Percentiles rank a stretch among this genome's conserved stretches.
phyloP scores from a whole-genome alignment of 768 basidiomycete species.

The Chlorophyllum brunneum region DNA sequence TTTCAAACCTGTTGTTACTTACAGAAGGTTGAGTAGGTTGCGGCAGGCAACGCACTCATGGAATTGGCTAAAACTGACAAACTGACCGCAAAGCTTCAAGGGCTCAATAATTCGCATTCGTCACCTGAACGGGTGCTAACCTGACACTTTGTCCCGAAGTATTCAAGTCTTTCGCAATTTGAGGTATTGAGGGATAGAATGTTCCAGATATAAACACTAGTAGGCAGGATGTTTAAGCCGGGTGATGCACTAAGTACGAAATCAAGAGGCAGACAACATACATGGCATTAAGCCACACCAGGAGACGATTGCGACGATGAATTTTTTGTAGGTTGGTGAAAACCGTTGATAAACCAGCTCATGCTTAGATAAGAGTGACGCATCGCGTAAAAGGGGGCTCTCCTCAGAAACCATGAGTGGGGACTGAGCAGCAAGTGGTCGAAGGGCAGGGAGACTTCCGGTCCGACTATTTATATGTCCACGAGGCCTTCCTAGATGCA shows the following conservation, averaged over 20 bases:
- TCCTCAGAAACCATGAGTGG: background rate
- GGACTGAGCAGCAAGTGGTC: too few relatives aligned
- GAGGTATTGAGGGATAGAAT: slow-evolving; percentile 72
- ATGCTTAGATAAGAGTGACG: slow-evolving; percentile 12
- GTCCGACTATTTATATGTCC: too few relatives aligned
- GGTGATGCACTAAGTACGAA: background rate
- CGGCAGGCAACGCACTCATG: slow-evolving; percentile 28
- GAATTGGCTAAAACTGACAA: slow-evolving; percentile 30
- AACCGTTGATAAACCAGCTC: slow-evolving; percentile 54
- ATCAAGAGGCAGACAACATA: slow-evolving; percentile 27
- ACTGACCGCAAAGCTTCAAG: slow-evolving; percentile 33
- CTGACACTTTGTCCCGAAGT: slow-evolving; percentile 56
- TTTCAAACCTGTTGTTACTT: slow-evolving; percentile 7
- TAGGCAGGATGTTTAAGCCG: background rate
- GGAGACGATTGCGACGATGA: slow-evolving; percentile 54
- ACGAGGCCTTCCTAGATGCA: too few relatives aligned
- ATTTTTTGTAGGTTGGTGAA: slow-evolving; percentile 41
- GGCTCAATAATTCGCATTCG: background rate
- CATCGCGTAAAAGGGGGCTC: background rate
- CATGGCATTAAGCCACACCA: slow-evolving; percentile 61
- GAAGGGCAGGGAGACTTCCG: too few relatives aligned
- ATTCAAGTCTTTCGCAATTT: slow-evolving; percentile 61
- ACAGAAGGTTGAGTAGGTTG: slow-evolving; percentile 38
- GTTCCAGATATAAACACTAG: slow-evolving; percentile 67
- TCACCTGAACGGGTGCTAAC: slow-evolving; percentile 22